Evolutionary conservation across 768 basidiomycete species (phyloP).

Genomic region (Xerocomellus dryophilus): DNA sequence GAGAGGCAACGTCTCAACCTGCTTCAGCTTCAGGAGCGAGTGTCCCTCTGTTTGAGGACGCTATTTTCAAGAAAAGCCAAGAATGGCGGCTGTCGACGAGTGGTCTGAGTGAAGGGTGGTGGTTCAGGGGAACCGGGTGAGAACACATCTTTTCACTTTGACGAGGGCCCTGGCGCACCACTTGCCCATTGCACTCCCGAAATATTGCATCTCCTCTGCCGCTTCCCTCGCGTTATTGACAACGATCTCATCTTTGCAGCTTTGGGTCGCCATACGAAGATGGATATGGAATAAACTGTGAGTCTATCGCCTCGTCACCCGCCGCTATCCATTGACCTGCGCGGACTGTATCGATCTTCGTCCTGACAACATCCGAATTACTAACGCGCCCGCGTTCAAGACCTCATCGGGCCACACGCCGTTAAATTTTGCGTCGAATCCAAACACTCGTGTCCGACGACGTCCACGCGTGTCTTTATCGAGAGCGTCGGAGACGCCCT

Average conservation of each 20-base stretch:
- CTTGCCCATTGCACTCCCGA: not conserved
- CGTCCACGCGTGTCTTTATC: constrained; percentile 71
- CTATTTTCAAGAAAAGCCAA: constrained; percentile 67
- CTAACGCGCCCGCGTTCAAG: constrained; percentile 36
- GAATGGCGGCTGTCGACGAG: constrained; percentile 90
- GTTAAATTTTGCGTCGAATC: constrained; percentile 95
- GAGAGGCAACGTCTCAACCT: not conserved
- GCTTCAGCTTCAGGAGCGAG: not conserved
- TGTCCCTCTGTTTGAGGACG: constrained; percentile 69
- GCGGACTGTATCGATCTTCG: not conserved
- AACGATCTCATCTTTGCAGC: constrained; percentile 29
- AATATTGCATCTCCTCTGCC: not conserved
- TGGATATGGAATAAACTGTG: constrained; percentile 95
- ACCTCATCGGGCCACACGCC: constrained; percentile 71
- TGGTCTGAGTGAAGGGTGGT: constrained; percentile 78
- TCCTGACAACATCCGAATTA: too few relatives aligned
- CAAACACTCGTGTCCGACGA: constrained; percentile 65
- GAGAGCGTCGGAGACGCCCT: constrained; percentile 58
- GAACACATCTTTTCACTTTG: constrained; percentile 10
- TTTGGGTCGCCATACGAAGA: constrained; percentile 81
- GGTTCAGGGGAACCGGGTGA: constrained; percentile 86
- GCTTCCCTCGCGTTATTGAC: constrained; percentile 1
- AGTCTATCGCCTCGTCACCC: constrained; percentile 22
- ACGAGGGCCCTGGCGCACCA: not conserved
- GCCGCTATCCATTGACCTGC: not conserved